phyloP scores from a whole-genome alignment of 1,139 yeast genomes.

The Pichia sp. region DNA sequence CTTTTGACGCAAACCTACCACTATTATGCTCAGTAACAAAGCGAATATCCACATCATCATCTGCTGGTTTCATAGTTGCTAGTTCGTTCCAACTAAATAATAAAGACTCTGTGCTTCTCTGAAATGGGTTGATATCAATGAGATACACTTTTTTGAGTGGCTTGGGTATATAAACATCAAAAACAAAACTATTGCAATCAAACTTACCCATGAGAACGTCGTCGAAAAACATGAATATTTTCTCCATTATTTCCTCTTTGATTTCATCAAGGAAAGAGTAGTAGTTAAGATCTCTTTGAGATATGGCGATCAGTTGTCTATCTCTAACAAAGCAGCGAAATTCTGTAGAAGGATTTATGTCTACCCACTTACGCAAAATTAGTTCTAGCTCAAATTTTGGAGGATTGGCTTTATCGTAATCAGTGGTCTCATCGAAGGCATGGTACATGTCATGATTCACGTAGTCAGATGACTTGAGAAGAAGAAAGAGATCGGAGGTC shows the following conservation, averaged over 20 bases:
- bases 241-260: slow-evolving; percentile 41
- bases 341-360: slow-evolving; percentile 82
- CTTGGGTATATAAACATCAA: slow-evolving; percentile 79
- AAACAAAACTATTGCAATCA: slow-evolving; percentile 54
- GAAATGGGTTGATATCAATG: slow-evolving; percentile 83
- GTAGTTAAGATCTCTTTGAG: slow-evolving; percentile 83
- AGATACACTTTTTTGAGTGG: slow-evolving; percentile 63
- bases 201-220: slow-evolving; percentile 46
- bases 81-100: slow-evolving; percentile 85
- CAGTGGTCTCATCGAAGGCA: slow-evolving; percentile 47
- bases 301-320: slow-evolving; percentile 59
- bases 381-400: slow-evolving; percentile 46
- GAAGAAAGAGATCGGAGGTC: slow-evolving; percentile 69
- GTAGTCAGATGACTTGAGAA: slow-evolving; percentile 83
- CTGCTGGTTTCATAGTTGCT: slow-evolving; percentile 33
- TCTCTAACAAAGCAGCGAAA: slow-evolving; percentile 77
- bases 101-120: slow-evolving; percentile 69
- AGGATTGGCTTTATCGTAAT: slow-evolving; percentile 23
- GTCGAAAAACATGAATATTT: slow-evolving; percentile 54
- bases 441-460: slow-evolving; percentile 76
- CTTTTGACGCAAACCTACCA: slow-evolving; percentile 72
- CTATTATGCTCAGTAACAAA: slow-evolving; percentile 63
- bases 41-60: slow-evolving; percentile 42
- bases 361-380: slow-evolving; percentile 75
- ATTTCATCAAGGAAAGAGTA: slow-evolving; percentile 61